Conservation (phyloP, 225 moss, liverwort and hornwort genomes). For the Thuidium tamariscinum region DNA sequence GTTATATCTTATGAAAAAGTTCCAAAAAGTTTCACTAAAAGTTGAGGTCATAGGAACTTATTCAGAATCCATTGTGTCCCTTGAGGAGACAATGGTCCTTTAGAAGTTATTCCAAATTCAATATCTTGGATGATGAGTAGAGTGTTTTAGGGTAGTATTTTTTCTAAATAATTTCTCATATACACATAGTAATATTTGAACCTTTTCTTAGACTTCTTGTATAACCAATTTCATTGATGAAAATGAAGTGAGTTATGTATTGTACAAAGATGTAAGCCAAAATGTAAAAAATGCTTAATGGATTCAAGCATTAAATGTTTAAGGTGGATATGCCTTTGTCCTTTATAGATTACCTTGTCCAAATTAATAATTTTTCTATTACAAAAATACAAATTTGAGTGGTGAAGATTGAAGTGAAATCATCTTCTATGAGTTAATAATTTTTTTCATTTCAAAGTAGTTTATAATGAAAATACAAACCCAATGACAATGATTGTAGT, state of each 20-base stretch:
- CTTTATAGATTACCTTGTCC: neutral
- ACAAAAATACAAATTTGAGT: neutral
- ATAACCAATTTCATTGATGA: neutral
- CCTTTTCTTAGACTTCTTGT: neutral
- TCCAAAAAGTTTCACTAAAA: no score
- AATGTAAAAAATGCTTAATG: neutral
- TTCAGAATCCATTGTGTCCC: no score
- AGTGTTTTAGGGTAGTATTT: neutral
- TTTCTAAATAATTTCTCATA: neutral
- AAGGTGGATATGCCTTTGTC: neutral
- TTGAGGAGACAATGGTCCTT: no score
- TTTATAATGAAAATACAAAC: neutral
- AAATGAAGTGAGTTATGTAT: neutral
- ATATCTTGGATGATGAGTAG: neutral
- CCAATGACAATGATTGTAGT: rapidly evolving
- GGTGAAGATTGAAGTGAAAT: neutral
- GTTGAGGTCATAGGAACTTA: no score
- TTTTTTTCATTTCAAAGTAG: neutral
- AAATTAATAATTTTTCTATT: neutral
- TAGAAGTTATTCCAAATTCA: neutral
- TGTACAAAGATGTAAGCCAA: neutral
- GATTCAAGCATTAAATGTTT: neutral
- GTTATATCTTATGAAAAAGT: no score
- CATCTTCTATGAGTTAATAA: neutral
- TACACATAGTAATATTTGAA: neutral